phyloP scores from a whole-genome alignment of 169 alveolate species.

The Plasmodium coatneyi region DNA sequence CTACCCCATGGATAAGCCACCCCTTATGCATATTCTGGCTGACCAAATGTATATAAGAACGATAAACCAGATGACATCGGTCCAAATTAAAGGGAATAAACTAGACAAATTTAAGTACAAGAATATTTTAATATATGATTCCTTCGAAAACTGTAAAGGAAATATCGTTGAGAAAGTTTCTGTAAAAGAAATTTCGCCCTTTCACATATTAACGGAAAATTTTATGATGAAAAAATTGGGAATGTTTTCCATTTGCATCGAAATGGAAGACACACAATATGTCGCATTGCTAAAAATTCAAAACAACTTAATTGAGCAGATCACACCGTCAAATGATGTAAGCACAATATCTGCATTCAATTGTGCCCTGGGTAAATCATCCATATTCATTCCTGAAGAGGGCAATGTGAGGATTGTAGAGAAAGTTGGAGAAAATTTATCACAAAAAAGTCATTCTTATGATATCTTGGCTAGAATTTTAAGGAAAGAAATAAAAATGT shows the following conservation, averaged over 20 bases:
- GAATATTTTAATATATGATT: background rate
- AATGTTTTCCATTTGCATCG: slow-evolving; percentile 14
- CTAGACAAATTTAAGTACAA: background rate
- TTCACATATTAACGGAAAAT: slow-evolving; percentile 17
- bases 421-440: background rate
- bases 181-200: background rate
- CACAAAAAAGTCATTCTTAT: background rate
- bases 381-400: background rate
- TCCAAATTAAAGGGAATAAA: slow-evolving; percentile 6
- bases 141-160: slow-evolving; percentile 19
- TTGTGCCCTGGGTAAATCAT: background rate
- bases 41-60: slow-evolving; percentile 32
- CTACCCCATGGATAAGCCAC: background rate
- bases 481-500: background rate
- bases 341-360: slow-evolving; percentile 24
- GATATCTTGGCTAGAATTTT: background rate
- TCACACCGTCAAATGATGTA: background rate
- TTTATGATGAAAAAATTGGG: slow-evolving; percentile 21
- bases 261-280: background rate
- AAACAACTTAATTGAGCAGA: slow-evolving; percentile 33
- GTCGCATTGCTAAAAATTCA: slow-evolving; percentile 32
- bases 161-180: background rate
- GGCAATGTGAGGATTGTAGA: background rate
- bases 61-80: background rate
- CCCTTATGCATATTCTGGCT: background rate